Percentiles rank a stretch among this genome's conserved stretches.
Evolutionary conservation across 2,329 filamentous ascomycete genomes (phyloP).

Genomic region (Escovopsis sp.): DNA sequence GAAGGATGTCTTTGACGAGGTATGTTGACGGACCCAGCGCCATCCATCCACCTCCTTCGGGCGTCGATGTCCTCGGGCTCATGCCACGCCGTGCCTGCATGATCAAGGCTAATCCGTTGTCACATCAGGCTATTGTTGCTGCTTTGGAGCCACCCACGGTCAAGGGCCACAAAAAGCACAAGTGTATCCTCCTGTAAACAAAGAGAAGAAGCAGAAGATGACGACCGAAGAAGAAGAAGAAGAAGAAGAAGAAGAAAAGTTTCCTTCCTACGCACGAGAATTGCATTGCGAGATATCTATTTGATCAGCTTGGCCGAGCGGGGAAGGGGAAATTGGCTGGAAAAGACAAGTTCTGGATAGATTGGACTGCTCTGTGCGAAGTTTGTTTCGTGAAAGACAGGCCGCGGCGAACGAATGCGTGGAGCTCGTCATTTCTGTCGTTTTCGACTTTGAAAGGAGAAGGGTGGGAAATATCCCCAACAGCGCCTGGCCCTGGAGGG

Average conservation of each 20-base stretch:
- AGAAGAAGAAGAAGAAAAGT: too few relatives aligned
- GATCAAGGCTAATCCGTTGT: background rate
- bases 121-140: constrained; percentile 75
- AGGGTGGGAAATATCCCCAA: too few relatives aligned
- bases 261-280: background rate
- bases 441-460: background rate
- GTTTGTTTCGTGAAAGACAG: constrained; percentile 1
- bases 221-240: too few relatives aligned
- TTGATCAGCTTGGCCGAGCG: constrained; percentile 4
- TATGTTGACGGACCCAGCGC: constrained; percentile 26
- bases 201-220: background rate
- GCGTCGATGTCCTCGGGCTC: background rate
- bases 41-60: too few relatives aligned
- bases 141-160: constrained; percentile 76
- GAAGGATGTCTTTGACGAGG: constrained; percentile 99
- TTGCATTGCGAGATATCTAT: constrained; percentile 4
- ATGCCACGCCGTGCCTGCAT: background rate
- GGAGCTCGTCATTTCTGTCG: constrained; percentile 1
- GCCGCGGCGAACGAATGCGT: constrained; percentile 2
- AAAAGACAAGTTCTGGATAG: constrained; percentile 6
- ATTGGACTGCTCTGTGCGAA: constrained; percentile 3
- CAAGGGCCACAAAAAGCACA: constrained; percentile 62
- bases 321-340: constrained; percentile 3
- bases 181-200: constrained; percentile 53
- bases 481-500: too few relatives aligned